Base-by-base conservation (phyloP, 2,329 filamentous ascomycete genomes). In the Juglanconis sp. region DNA sequence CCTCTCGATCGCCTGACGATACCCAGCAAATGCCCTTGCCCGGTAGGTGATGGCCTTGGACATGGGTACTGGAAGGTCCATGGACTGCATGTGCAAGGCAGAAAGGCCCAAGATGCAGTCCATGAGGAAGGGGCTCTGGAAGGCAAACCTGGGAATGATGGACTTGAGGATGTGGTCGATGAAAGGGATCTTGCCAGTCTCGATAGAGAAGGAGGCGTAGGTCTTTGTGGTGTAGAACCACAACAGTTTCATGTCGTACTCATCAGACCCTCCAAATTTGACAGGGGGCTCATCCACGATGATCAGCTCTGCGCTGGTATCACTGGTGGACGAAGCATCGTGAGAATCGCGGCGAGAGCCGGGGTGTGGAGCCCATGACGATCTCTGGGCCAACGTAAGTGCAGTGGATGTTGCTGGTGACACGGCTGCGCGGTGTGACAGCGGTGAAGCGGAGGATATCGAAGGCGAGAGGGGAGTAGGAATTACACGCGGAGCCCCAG, bases 171-270 rank as follows among this genome's bases (percentile, higher is more conserved):
- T 73, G 8, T 76, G 68, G 60, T 79, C 75, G 56, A 79, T 66
- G 0, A 71, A 65, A 9, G 69, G 65, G 3, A 72, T 70, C 6
- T 66, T 67, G 40, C 72, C 72, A 15, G 70, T 68, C 30, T 77
- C 69, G 34, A 79, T 69, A 13, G 78, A 74, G 66, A 85, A 82
- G 13, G 79, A 79, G 3, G 70, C 62, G 64, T 72, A 80, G 8
- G 79, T 81, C 36, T 76, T 68, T 8, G 72, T 73, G 11, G 79
- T 80, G 66, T 82, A 85, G 66, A 82, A 82, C 81, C 81, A 85
- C 6, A 85, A 67, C 46, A 85, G 74, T 63, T 76, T 79, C 79
- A 85, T 81, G 62, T 85, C 81, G 32, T 72, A 64, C 36, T 74
- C 71, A 46, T 76, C 70, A 55, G 74, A 68, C 11, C 68, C 69